phyloP scores from a whole-genome alignment of 2,329 filamentous ascomycete genomes.

The Penicillium expansum region DNA sequence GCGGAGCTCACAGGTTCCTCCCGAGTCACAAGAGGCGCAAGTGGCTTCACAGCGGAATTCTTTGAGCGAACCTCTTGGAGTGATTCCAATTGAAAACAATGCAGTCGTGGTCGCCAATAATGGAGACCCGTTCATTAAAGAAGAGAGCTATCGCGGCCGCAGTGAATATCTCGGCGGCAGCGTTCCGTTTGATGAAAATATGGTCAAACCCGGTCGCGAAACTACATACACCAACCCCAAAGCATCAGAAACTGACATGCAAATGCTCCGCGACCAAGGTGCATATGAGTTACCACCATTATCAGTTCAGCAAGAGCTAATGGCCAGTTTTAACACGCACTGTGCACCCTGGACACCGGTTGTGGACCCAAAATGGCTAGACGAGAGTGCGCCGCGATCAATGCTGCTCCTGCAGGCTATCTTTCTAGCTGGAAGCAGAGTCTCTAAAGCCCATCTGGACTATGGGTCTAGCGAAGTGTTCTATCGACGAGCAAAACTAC shows the following conservation, averaged over 20 bases:
- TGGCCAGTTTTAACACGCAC: constrained; percentile 42
- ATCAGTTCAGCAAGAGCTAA: constrained; percentile 35
- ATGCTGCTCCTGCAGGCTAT: constrained; percentile 36
- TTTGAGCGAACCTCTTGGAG: constrained; percentile 1
- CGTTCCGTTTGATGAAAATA: constrained; percentile 29
- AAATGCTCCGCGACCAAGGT: constrained; percentile 26
- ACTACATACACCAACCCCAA: constrained; percentile 23
- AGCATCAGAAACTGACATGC: constrained; percentile 20
- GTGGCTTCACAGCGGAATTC: constrained; percentile 8
- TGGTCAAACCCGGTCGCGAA: constrained; percentile 28
- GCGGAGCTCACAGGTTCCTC: constrained; percentile 21
- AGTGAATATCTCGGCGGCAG: constrained; percentile 27
- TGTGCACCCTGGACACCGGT: constrained; percentile 46
- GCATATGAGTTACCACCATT: constrained; percentile 25
- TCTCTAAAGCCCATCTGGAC: constrained; percentile 31
- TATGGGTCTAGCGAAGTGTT: constrained; percentile 34
- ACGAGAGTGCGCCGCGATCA: constrained; percentile 30
- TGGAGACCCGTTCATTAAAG: constrained; percentile 23
- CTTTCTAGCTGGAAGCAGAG: constrained; percentile 43
- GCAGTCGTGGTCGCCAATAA: constrained; percentile 1
- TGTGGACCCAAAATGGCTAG: constrained; percentile 41
- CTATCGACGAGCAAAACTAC: constrained; percentile 33
- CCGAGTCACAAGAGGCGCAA: constrained; percentile 8
- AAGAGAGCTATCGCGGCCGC: constrained; percentile 29
- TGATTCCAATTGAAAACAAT: not conserved